Evolutionary conservation across 495 filamentous ascomycete species (phyloP).

Genomic region (Sporormia fimetaria): DNA sequence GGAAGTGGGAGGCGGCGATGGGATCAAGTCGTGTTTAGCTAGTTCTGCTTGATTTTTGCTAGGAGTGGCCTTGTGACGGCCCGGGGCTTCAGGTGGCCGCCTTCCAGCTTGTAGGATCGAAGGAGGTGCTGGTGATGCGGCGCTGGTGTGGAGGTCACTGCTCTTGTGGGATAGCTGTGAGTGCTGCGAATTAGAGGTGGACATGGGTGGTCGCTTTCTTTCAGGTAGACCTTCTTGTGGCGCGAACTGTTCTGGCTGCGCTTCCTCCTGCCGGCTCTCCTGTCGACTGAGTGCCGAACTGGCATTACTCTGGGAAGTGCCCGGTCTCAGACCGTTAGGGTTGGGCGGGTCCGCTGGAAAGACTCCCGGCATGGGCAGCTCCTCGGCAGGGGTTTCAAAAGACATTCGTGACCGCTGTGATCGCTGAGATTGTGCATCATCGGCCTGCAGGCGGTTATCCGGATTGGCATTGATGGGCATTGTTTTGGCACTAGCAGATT

Average conservation of each 20-base stretch:
- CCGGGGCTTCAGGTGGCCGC: constrained; percentile 5
- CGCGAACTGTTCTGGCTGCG: constrained; percentile 7
- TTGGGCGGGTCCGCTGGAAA: constrained; percentile 8
- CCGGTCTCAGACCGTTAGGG: constrained; percentile 17
- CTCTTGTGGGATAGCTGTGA: constrained; percentile 3
- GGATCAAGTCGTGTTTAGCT: too few relatives aligned
- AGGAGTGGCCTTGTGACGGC: neutral
- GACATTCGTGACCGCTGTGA: constrained; percentile 18
- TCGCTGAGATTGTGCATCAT: constrained; percentile 16
- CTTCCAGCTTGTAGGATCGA: constrained; percentile 10
- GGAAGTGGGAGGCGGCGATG: constrained; percentile 5
- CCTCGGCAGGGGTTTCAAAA: constrained; percentile 10
- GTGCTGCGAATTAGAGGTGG: constrained; percentile 12
- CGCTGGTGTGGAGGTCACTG: constrained; percentile 2
- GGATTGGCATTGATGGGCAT: constrained; percentile 16
- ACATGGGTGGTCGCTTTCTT: constrained; percentile 25
- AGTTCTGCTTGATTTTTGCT: constrained; percentile 1
- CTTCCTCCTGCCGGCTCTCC: constrained; percentile 20
- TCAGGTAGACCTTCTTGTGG: constrained; percentile 17
- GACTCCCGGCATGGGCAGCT: constrained; percentile 7
- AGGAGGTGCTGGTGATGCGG: constrained; percentile 8
- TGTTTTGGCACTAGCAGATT: constrained; percentile 16
- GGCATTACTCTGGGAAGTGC: constrained; percentile 21
- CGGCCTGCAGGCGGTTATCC: constrained; percentile 11
- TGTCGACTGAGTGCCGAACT: constrained; percentile 18